Evolutionary conservation across 169 alveolate genomes (phyloP), one percentile per base, ranked within the genome.

Genomic region (Cryptosporidium sp.): DNA sequence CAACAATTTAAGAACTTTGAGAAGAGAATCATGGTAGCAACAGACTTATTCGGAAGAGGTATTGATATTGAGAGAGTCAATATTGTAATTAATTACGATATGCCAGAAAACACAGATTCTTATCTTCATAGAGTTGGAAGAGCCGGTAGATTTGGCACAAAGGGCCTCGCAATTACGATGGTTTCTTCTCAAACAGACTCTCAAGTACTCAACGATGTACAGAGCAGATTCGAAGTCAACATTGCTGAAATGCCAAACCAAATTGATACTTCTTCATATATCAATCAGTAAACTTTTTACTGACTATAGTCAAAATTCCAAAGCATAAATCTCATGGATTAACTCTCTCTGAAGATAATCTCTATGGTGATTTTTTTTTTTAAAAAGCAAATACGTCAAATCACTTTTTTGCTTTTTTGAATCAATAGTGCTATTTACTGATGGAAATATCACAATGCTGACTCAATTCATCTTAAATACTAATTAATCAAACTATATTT

Each of bases 121-220:
- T 94, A 96, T 86, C 92, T 95, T 45, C 97, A 95, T 86, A 80
- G 98, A 62, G 97, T 99, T 52, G 99, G 99, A 71, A 97, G 99
- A 87, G 99, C 99, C 21, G 99, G 99, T 43, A 96, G 99, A 93
- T 98, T 98, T 96, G 99, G 99, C 39, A 98, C 99, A 18, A 98
- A 98, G 93, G 99, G 99, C 26, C 94, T 98, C 55, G 99, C 99
- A 33, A 96, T 99, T 87, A 97, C 99, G 80, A 98, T 99, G 93
- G 96, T 97, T 26, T 87, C 98, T 14, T 91, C 98, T 26, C 96
- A 96, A 52, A 98, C 96, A 51, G 99, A 98, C 93, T 95, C 97
- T 58, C 92, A 95, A 84, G 97, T 98, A 50, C 95, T 98, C 80
- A 97, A 98, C 91, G 98, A 97, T 80, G 99, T 98, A 68, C 99